phyloP scores from a whole-genome alignment of 2,329 filamentous ascomycete genomes.

The Alternaria metachromatica region DNA sequence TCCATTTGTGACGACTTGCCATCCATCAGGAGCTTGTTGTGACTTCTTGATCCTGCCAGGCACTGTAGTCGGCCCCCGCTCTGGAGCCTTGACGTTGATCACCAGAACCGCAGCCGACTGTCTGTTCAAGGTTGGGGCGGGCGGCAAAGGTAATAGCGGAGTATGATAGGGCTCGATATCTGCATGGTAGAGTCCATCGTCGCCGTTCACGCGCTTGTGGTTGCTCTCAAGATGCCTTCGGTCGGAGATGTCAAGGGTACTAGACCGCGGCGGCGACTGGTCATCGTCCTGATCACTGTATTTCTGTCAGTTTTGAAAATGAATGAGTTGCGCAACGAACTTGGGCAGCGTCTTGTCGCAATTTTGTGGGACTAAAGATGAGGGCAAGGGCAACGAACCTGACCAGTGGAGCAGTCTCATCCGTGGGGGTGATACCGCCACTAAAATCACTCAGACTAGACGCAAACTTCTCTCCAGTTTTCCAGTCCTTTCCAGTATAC shows the following conservation, averaged over 20 bases:
- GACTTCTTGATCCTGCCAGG: not conserved
- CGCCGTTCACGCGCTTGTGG: constrained; percentile 23
- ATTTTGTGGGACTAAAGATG: not conserved
- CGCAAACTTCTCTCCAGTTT: constrained; percentile 33
- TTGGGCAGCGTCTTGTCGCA: not conserved
- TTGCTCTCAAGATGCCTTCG: constrained; percentile 27
- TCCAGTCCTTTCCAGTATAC: constrained; percentile 38
- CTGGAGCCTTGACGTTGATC: constrained; percentile 2
- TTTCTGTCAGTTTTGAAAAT: not conserved
- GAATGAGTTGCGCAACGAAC: not conserved
- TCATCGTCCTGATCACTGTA: constrained; percentile 6
- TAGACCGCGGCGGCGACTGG: not conserved
- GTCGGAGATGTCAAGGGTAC: constrained; percentile 14
- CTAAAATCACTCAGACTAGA: constrained; percentile 11
- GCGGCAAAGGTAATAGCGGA: constrained; percentile 14
- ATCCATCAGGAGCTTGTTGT: not conserved
- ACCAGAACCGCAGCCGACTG: constrained; percentile 15
- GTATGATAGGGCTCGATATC: constrained; percentile 24
- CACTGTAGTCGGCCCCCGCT: not conserved
- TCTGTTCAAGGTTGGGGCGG: constrained; percentile 1
- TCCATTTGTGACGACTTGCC: constrained; percentile 2
- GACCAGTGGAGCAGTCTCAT: not conserved
- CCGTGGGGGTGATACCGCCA: not conserved
- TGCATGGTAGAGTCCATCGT: constrained; percentile 20
- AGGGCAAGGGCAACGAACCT: constrained; percentile 16